These are phyloP conservation scores for Sclerospora graminicola DNA, from an alignment of 352 stramenopile species.

Conservation along the genomic window DNA sequence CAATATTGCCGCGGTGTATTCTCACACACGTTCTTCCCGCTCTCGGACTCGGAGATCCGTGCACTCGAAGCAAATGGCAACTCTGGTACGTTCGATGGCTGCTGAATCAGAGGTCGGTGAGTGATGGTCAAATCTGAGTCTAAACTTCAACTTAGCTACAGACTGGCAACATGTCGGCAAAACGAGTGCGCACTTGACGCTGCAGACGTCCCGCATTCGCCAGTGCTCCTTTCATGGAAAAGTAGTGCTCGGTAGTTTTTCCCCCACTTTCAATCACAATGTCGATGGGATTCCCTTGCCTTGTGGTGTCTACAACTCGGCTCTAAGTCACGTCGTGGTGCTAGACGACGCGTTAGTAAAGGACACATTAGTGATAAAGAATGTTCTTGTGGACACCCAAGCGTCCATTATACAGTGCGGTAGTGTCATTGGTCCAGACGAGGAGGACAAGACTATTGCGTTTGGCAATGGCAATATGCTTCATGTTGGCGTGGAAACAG, in stretches of 20 bases:
- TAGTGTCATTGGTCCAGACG: constrained; percentile 28
- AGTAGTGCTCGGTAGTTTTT: constrained; percentile 54
- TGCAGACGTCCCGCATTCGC: constrained; percentile 37
- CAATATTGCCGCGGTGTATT: constrained; percentile 6
- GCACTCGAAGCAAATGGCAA: constrained; percentile 52
- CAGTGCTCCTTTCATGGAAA: constrained; percentile 56
- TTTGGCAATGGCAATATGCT: constrained; percentile 55
- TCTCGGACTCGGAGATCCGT: constrained; percentile 39
- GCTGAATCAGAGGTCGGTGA: constrained; percentile 4
- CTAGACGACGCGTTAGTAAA: constrained; percentile 67
- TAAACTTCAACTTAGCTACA: constrained; percentile 28
- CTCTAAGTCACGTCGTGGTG: constrained; percentile 47
- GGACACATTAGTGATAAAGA: constrained; percentile 46
- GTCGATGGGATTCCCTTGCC: constrained; percentile 46
- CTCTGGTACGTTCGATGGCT: constrained; percentile 22
- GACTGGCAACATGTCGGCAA: constrained; percentile 52
- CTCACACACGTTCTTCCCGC: constrained; percentile 19
- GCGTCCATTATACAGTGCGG: constrained; percentile 61
- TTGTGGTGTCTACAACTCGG: constrained; percentile 58
- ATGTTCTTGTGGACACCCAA: constrained; percentile 32
- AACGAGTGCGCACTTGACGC: constrained; percentile 5
- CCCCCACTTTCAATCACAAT: constrained; percentile 14
- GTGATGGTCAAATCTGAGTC: background rate
- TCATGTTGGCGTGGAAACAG: constrained; percentile 76
- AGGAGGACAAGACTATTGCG: background rate